Evolutionary conservation across 176 grass and related monocot genomes (phyloP), one percentile per base, ranked within the genome.

Genomic region (Pharus latifolius): DNA sequence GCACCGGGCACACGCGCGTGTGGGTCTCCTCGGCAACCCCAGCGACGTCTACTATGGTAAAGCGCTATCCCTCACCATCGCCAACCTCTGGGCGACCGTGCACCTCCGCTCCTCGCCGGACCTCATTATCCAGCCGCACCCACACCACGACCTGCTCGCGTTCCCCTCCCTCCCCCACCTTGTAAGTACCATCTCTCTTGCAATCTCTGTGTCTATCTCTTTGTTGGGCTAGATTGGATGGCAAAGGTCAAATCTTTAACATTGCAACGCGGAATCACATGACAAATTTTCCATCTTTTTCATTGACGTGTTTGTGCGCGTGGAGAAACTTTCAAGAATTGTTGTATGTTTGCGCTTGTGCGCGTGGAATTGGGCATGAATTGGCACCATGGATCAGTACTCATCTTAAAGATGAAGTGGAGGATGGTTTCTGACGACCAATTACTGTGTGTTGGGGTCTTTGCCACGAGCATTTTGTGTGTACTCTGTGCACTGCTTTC

Each of bases 21-120:
- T 90, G 16, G 93, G 93, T 0, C 79, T 97, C 38, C 55, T 97
- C 2, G 93, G 93, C 16, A 97, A 97, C 70, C 89, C 93, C 10
- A 92, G 93, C 74, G 93, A 97, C 31, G 44, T 96, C 16, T 96
- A 92, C 70, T 79, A 61, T 19, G 93, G 93, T 6, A 61, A 70
- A 15, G 56, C 78, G 6, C 51, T 97, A 18, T 89, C 93, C 58
- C 84, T 97, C 34, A 65, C 86, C 49, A 60, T 97, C n/a, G 66
- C 53, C 16, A 78, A 92, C 41, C 87, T 92, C 80, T 92, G 59
- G 54, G 89, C 89, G 27, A 77, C 89, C 28, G 93, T 97, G 46
- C 61, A 45, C 24, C 80, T 97, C 9, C 60, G 66, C n/a, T 83
- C 89, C 1, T 97, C 88, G 27, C 32, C 42, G 0, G 26, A 90